These are phyloP conservation scores for Lotus japonicus DNA, from an alignment of 306 rosid species.

Conservation along the genomic window DNA sequence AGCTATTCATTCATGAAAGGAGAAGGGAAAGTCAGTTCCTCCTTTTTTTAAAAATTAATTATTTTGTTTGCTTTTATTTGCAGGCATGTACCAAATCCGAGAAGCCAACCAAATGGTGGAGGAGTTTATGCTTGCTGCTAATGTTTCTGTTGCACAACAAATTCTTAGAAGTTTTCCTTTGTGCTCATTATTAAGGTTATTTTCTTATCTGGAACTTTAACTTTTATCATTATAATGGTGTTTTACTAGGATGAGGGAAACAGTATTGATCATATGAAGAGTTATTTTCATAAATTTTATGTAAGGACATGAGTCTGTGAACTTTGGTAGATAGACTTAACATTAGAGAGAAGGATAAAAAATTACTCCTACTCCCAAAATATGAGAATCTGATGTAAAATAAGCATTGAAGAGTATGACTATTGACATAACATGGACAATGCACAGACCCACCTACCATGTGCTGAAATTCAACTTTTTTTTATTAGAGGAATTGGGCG, in stretches of 20 bases:
- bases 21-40: not conserved
- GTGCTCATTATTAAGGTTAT: slow-evolving; percentile 79
- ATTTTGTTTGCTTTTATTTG: slow-evolving; percentile 15
- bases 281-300: too few species aligned
- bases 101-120: slow-evolving; percentile 99
- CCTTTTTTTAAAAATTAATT: not conserved
- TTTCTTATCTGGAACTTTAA: slow-evolving; percentile 5
- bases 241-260: not conserved
- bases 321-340: too few species aligned
- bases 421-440: too few species aligned
- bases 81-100: slow-evolving; percentile 97
- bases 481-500: too few species aligned
- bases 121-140: slow-evolving; percentile 99
- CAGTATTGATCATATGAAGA: too few species aligned
- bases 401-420: too few species aligned
- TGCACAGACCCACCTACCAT: too few species aligned
- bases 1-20: not conserved
- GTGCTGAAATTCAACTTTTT: too few species aligned
- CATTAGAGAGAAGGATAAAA: too few species aligned
- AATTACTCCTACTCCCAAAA: too few species aligned
- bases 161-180: slow-evolving; percentile 68
- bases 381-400: too few species aligned
- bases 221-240: not conserved
- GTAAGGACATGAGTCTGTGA: too few species aligned
- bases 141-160: slow-evolving; percentile 85